Evolutionary conservation across 768 basidiomycete genomes (phyloP), one percentile per base, ranked within the genome.

Genomic region (Cantharellus cinnabarinus): DNA sequence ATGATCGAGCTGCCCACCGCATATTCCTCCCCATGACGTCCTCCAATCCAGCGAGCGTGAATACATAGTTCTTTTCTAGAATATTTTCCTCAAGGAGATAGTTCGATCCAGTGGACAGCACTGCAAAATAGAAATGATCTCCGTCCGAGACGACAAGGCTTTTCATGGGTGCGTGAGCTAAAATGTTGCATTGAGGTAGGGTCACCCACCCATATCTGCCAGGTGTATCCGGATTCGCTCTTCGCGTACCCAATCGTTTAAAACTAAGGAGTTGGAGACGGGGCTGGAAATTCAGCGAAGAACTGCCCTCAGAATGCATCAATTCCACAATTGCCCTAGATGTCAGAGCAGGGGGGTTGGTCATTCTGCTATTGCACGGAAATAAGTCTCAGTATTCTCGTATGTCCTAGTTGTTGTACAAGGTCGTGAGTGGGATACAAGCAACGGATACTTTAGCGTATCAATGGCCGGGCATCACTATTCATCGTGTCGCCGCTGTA

Each of bases 91-190:
- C 76, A 7, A 93, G 81, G 63, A 89, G 71, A 4, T 73, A 62
- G 65, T 97, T 97, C 51, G 90, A 77, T 66, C 89, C 85, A 0
- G 93, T 97, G 3, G 90, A 88, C 41, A 98, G 75, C 95, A 99
- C 97, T 35, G 86, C 82, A 69, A 97, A 94, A 54, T 85, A 74
- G 68, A 86, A 95, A 63, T 85, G 72, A 20, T 75, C 73, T 44
- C 94, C 91, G 70, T 98, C 94, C 0, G 90, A 94, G 44, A 97
- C 73, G 69, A 97, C 88, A 61, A 94, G 76, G 62, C 89, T 78
- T 81, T 60, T 83, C 10, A 10, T 37, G 7, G 14, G 52, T 54
- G 7, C 14, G 52, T 48, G 10, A 48, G 44, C 20, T 29, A 29
- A 29, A 29, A 29, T 29, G 20, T 29, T 29, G 20, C 20, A 29